Evolutionary conservation across 2,329 filamentous ascomycete species (phyloP).

Genomic region (Myriangium duriaei): DNA sequence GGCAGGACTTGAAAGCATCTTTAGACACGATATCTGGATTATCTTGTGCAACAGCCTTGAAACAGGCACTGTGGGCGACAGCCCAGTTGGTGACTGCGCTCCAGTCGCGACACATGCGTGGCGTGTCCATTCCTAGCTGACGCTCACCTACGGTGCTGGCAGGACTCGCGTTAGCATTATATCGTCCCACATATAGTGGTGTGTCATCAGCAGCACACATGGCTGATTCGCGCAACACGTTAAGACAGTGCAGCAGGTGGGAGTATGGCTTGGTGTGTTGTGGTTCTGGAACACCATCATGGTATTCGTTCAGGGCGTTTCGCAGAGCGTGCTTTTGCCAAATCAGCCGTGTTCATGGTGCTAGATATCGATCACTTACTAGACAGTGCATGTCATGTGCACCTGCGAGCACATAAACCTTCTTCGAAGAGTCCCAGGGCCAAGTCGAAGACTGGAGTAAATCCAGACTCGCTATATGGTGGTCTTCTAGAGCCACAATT

Average conservation of each 20-base stretch:
- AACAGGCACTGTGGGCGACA: neutral
- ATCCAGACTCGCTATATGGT: neutral
- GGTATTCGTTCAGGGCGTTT: neutral
- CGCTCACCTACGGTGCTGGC: neutral
- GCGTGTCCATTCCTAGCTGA: neutral
- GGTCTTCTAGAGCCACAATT: neutral
- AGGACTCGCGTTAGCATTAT: neutral
- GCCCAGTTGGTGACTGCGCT: neutral
- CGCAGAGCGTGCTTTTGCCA: neutral
- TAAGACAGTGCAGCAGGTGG: neutral
- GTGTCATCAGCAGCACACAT: neutral
- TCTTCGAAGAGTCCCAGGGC: neutral
- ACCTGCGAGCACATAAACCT: neutral
- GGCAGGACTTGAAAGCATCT: neutral
- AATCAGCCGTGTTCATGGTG: neutral
- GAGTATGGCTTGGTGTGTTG: neutral
- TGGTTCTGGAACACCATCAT: neutral
- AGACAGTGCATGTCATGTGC: neutral
- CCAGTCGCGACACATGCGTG: neutral
- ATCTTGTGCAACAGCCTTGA: neutral
- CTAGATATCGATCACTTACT: neutral
- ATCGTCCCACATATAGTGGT: neutral
- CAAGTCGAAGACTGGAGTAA: neutral
- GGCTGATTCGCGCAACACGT: neutral
- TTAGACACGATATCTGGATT: neutral